These are phyloP conservation scores for Brassica juncea DNA, from an alignment of 345 rosid species.

Conservation along the genomic window DNA sequence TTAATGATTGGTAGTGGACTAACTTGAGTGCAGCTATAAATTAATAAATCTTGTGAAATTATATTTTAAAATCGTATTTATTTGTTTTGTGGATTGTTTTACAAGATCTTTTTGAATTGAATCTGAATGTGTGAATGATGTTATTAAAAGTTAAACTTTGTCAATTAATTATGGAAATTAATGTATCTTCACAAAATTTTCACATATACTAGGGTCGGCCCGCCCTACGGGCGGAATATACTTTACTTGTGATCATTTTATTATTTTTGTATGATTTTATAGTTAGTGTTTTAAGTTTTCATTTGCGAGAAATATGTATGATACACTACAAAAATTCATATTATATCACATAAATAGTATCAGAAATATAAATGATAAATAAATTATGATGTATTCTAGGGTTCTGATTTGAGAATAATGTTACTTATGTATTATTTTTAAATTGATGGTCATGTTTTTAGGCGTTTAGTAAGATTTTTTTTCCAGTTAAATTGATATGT, in stretches of 20 bases:
- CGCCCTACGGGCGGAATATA: too few relatives aligned
- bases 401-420: too few relatives aligned
- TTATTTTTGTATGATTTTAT: too few relatives aligned
- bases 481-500: too few relatives aligned
- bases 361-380: too few relatives aligned
- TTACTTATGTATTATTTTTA: too few relatives aligned
- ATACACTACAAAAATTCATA: too few relatives aligned
- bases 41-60: background rate
- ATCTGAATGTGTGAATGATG: background rate
- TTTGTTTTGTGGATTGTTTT: background rate
- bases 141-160: background rate
- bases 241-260: too few relatives aligned
- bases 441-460: background rate
- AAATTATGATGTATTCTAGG: too few relatives aligned
- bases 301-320: too few relatives aligned
- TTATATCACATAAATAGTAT: too few relatives aligned
- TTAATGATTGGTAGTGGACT: background rate
- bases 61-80: background rate
- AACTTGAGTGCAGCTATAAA: background rate
- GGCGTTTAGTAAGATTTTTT: background rate
- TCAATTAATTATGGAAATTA: background rate
- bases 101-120: background rate
- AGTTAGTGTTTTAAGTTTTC: too few relatives aligned
- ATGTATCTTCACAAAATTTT: background rate
- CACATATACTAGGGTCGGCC: background rate